Evolutionary conservation across 169 alveolate genomes (phyloP).

Genomic region (Cryptosporidium xiaoi): DNA sequence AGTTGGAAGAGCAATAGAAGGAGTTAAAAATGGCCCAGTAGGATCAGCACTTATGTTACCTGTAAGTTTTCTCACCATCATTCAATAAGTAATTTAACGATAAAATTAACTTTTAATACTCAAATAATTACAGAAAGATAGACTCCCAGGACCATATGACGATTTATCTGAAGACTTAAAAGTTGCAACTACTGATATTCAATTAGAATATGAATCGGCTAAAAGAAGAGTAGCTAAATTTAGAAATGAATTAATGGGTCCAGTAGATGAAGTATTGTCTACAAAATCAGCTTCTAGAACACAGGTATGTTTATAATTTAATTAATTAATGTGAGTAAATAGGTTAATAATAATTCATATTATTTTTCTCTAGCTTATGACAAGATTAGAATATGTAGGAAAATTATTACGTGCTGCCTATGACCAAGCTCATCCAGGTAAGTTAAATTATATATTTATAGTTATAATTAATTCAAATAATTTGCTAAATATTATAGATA

Average conservation of each 20-base stretch:
- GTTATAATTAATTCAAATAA: not conserved
- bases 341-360: not conserved
- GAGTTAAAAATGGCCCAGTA: constrained; percentile 63
- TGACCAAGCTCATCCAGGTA: constrained; percentile 76
- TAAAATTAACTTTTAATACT: not conserved
- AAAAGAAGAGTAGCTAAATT: constrained; percentile 67
- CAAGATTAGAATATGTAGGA: constrained; percentile 68
- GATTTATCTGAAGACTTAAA: constrained; percentile 69
- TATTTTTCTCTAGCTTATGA: constrained; percentile 21
- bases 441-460: not conserved
- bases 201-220: constrained; percentile 69
- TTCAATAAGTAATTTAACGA: not conserved
- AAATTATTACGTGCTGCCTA: constrained; percentile 69
- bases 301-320: constrained; percentile 32
- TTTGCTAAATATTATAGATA: not conserved
- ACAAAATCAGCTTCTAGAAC: constrained; percentile 50
- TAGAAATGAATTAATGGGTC: constrained; percentile 72
- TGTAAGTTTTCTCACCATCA: constrained; percentile 22
- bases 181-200: constrained; percentile 59
- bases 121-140: constrained; percentile 41
- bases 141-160: constrained; percentile 67
- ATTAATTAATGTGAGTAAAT: not conserved
- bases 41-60: constrained; percentile 61
- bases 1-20: constrained; percentile 28
- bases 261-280: constrained; percentile 46